Conservation (phyloP, 306 rosid genomes). For the Cucumis melo region DNA sequence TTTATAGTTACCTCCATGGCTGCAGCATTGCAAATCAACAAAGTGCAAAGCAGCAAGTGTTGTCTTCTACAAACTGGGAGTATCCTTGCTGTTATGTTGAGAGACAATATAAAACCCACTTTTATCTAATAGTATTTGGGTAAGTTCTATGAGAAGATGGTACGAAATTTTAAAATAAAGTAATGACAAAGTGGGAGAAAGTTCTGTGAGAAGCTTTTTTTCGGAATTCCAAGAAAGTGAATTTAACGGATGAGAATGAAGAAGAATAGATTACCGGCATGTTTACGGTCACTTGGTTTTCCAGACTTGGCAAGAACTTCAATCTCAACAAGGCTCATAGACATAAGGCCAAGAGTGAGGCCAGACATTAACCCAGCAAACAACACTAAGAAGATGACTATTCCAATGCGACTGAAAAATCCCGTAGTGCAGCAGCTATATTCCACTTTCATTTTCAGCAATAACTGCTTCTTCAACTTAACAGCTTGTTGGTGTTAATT, state of each 20-base stretch:
- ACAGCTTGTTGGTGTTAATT: background rate
- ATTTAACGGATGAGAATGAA: background rate
- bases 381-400: conserved; percentile 30
- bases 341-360: conserved; percentile 76
- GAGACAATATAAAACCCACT: too few species aligned
- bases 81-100: conserved; percentile 38
- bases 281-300: conserved; percentile 31
- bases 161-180: too few species aligned
- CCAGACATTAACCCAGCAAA: conserved; percentile 84
- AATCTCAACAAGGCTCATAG: conserved; percentile 71
- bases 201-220: too few species aligned
- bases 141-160: too few species aligned
- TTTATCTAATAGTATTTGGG: too few species aligned
- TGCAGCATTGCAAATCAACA: conserved; percentile 59
- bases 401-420: conserved; percentile 27
- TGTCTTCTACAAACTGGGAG: conserved; percentile 71
- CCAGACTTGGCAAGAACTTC: conserved; percentile 80
- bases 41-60: conserved; percentile 62
- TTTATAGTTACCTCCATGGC: conserved; percentile 54
- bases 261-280: conserved; percentile 34
- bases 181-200: too few species aligned
- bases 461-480: conserved; percentile 5
- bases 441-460: conserved; percentile 28
- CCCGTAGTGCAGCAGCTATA: conserved; percentile 28
- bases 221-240: background rate